Evolutionary conservation across 2,329 filamentous ascomycete genomes (phyloP).

Genomic region (Penicillium sp.): DNA sequence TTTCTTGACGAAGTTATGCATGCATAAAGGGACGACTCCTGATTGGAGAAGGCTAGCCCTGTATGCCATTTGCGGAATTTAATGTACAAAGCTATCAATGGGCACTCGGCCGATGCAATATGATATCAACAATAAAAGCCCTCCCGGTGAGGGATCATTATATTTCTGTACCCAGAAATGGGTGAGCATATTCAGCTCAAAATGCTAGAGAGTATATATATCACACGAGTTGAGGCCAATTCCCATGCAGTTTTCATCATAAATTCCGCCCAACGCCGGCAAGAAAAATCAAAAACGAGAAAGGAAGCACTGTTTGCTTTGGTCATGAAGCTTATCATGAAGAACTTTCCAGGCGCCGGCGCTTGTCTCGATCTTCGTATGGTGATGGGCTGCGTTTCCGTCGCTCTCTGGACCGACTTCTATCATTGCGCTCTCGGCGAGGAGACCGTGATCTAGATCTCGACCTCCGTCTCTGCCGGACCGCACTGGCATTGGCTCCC

Average conservation of each 20-base stretch:
- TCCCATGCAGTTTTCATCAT: constrained; percentile 19
- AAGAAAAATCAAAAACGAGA: constrained; percentile 11
- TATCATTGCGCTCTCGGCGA: constrained; percentile 45
- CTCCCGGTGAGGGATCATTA: constrained; percentile 23
- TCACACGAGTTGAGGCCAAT: constrained; percentile 5
- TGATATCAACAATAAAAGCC: constrained; percentile 16
- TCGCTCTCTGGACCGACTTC: constrained; percentile 53
- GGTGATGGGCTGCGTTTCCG: constrained; percentile 50
- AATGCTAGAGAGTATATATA: constrained; percentile 14
- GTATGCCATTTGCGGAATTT: neutral
- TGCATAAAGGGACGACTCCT: neutral
- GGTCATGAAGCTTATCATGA: constrained; percentile 19
- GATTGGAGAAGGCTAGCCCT: neutral
- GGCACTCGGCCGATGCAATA: constrained; percentile 8
- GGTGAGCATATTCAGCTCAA: constrained; percentile 17
- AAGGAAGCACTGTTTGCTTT: constrained; percentile 7
- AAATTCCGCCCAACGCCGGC: constrained; percentile 27
- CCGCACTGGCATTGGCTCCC: constrained; percentile 51
- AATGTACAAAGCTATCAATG: constrained; percentile 15
- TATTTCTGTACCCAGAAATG: constrained; percentile 4
- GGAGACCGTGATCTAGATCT: constrained; percentile 57
- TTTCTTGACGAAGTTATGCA: constrained; percentile 13
- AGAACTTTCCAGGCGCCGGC: constrained; percentile 40
- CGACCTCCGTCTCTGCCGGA: constrained; percentile 43
- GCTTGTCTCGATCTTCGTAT: constrained; percentile 47